Conservation (phyloP, 2,329 filamentous ascomycete genomes). For the Cordyceps fumosorosea region DNA sequence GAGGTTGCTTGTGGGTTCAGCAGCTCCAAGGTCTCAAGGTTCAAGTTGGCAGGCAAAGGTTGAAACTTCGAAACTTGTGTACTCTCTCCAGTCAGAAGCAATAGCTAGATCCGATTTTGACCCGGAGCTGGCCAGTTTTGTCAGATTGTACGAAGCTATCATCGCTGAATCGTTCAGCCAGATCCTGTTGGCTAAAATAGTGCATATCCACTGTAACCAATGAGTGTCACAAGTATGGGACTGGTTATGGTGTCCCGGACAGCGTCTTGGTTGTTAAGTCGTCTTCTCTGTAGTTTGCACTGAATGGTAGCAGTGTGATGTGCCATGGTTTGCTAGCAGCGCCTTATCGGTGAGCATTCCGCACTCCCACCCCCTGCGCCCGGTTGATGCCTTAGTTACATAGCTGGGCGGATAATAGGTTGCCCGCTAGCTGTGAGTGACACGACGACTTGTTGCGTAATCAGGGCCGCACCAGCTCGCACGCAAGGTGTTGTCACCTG, state of each 20-base stretch:
- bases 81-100: background rate
- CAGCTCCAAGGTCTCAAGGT: background rate
- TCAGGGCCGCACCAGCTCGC: background rate
- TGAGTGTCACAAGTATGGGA: background rate
- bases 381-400: background rate
- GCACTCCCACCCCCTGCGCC: background rate
- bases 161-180: background rate
- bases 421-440: background rate
- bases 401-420: background rate
- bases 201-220: background rate
- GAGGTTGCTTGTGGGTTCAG: background rate
- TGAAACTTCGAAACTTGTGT: background rate
- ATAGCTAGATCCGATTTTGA: background rate
- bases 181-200: constrained; percentile 5
- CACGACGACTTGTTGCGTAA: constrained; percentile 1
- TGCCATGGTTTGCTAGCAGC: background rate
- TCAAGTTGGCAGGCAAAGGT: background rate
- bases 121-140: background rate
- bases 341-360: constrained; percentile 6
- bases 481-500: background rate
- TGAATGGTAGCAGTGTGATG: background rate
- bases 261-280: background rate
- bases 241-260: background rate
- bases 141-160: constrained; percentile 7
- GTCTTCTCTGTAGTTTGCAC: background rate